Percentiles rank a stretch among this genome's conserved stretches.
These are phyloP conservation scores for Rhododendron henanense DNA, from an alignment of 148 eudicot species.

Conservation along the genomic window DNA sequence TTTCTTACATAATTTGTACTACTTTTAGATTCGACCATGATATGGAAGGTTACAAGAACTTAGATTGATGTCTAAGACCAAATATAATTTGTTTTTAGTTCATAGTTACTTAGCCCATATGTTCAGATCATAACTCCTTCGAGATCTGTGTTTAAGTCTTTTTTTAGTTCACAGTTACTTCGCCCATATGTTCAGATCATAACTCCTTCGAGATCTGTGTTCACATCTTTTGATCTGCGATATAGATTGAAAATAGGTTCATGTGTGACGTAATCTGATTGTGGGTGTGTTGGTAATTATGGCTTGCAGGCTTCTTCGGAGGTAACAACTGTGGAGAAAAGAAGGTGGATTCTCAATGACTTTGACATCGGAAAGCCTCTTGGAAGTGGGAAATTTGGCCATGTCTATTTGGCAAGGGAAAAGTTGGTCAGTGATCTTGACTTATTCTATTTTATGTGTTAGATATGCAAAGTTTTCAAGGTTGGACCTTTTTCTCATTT, in stretches of 20 bases:
- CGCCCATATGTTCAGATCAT: background rate
- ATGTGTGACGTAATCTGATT: background rate
- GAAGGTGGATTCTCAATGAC: constrained; percentile 79
- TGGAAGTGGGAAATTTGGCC: constrained; percentile 95
- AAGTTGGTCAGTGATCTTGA: constrained; percentile 57
- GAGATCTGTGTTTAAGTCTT: no score
- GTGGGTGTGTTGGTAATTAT: background rate
- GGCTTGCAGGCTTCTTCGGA: constrained; percentile 49
- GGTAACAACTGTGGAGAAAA: constrained; percentile 59
- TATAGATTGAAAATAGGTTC: background rate
- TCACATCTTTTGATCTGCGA: no score
- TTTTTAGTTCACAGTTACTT: no score
- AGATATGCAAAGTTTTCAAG: background rate
- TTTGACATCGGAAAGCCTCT: constrained; percentile 95
- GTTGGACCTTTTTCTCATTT: no score
- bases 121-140: no score
- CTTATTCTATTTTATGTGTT: background rate
- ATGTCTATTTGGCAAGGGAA: constrained; percentile 88
- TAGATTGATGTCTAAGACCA: no score
- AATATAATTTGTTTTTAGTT: no score
- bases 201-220: no score
- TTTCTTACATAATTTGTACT: no score
- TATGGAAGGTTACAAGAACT: no score
- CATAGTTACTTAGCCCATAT: no score
- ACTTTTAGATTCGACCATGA: no score